Evolutionary conservation across 805 yeast genomes (phyloP).

Genomic region (Wickerhamiella shivajii): DNA sequence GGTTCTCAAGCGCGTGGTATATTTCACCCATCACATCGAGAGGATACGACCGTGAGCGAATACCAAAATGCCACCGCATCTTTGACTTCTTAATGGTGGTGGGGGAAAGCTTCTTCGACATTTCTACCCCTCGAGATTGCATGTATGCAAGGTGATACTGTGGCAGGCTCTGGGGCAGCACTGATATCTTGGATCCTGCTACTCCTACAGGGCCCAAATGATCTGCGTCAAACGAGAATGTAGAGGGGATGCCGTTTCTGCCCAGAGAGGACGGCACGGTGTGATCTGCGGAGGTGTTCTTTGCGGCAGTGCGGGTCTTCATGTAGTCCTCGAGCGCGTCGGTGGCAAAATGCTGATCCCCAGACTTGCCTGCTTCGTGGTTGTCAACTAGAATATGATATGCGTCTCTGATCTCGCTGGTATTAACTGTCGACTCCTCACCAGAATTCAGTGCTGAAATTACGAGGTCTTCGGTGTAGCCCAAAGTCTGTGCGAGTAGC

Average conservation of each 20-base stretch:
- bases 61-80: constrained; percentile 98
- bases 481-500: constrained; percentile 71
- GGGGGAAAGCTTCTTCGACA: constrained; percentile 29
- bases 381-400: constrained; percentile 71
- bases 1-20: constrained; percentile 77
- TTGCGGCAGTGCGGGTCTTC: constrained; percentile 8
- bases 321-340: constrained; percentile 10
- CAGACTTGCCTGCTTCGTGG: constrained; percentile 20
- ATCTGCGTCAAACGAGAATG: constrained; percentile 27
- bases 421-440: constrained; percentile 20
- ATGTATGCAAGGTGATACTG: constrained; percentile 88
- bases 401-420: constrained; percentile 70
- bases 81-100: constrained; percentile 67
- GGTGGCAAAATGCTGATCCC: constrained; percentile 7
- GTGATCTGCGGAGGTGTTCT: constrained; percentile 4
- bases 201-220: constrained; percentile 24
- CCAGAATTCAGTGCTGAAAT: constrained; percentile 42
- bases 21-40: constrained; percentile 98
- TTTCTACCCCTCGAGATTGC: constrained; percentile 43
- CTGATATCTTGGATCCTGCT: constrained; percentile 61
- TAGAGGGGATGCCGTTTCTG: constrained; percentile 23
- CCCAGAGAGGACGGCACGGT: constrained; percentile 15
- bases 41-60: constrained; percentile 89
- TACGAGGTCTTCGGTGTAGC: constrained; percentile 75
- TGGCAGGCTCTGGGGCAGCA: constrained; percentile 85